Percentiles rank a stretch among this genome's conserved stretches.
Evolutionary conservation across 306 rosid species (phyloP).

Genomic region (Erythrophleum fordii): DNA sequence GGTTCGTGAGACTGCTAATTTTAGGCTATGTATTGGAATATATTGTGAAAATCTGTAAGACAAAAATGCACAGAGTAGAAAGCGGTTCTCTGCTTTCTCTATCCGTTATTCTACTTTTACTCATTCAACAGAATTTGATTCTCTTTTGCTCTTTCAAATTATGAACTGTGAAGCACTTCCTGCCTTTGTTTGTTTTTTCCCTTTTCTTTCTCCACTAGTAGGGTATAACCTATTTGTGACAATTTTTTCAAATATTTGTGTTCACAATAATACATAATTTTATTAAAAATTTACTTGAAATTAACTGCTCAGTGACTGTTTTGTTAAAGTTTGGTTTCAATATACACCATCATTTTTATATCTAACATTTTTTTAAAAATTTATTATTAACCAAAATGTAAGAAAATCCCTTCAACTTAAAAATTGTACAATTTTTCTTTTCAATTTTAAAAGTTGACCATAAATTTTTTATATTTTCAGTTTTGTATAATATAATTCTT

Average conservation of each 20-base stretch:
- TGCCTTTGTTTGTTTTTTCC: not conserved
- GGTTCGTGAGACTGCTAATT: not conserved
- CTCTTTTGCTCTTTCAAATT: not conserved
- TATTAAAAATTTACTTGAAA: not conserved
- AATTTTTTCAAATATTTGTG: not conserved
- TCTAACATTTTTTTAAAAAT: too few species aligned
- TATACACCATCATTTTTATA: not conserved
- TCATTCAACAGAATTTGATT: constrained; percentile 37
- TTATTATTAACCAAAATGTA: too few species aligned
- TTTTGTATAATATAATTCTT: too few species aligned
- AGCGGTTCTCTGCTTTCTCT: not conserved
- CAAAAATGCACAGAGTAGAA: not conserved
- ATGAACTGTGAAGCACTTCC: not conserved
- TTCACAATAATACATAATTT: not conserved
- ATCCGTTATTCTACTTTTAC: not conserved
- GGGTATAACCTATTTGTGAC: not conserved
- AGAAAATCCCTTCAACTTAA: too few species aligned
- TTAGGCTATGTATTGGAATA: constrained; percentile 11
- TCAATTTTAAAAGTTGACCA: too few species aligned
- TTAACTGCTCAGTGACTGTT: too few species aligned
- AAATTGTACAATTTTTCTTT: too few species aligned
- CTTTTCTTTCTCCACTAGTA: not conserved
- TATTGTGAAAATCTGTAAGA: not conserved
- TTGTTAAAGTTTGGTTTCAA: not conserved
- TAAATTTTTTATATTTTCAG: too few species aligned